Base-by-base conservation (phyloP, 2,329 filamentous ascomycete genomes). In the Aspergillus fructus region DNA sequence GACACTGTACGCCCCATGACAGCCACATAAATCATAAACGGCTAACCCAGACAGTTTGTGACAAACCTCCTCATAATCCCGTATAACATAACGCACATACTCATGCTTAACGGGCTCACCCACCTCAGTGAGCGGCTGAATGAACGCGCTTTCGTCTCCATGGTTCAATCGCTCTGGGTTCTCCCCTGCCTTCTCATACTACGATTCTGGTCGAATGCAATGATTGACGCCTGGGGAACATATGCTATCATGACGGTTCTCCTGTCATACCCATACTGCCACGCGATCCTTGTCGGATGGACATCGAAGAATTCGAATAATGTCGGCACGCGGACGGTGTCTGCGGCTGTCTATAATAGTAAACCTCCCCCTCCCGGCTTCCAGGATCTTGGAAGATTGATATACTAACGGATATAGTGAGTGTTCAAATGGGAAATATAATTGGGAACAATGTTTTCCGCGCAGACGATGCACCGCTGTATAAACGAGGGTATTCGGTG, bases 51-150 rank as follows among this genome's bases (percentile, higher is more conserved):
- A 27, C 23, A 64, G 2, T 86, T 89, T 68, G 73, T 84, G 21
- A 80, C 85, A 2, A 89, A 88, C 65, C 68, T 89, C 34, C 78
- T 89, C 7, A 80, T 82, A 2, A 88, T 89, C n/a, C 73, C 82
- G 60, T 70, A 74, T 64, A 64, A 52, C 69, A 67, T 70, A 4
- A 62, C 62, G 17, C 60, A 62, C 59, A 69, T 79, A 24, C 58
- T 76, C 5, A 75, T 78, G 4, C 71, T 83, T 2, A 64, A 81
- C 12, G 64, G 72, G 39, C 67, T 79, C 13, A 79, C 79, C 0
- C 76, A 76, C 66, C 59, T 80, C 5, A 80, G 78, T 2, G 79
- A 81, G 39, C 71, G 71, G 27, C 66, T 80, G 56, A 78, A 79
- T 75, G 65, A 78, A 56, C 74, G 79, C 2, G 70, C 79, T 2